phyloP scores from a whole-genome alignment of 257 asterid species.

The Schizonepeta tenuifolia region DNA sequence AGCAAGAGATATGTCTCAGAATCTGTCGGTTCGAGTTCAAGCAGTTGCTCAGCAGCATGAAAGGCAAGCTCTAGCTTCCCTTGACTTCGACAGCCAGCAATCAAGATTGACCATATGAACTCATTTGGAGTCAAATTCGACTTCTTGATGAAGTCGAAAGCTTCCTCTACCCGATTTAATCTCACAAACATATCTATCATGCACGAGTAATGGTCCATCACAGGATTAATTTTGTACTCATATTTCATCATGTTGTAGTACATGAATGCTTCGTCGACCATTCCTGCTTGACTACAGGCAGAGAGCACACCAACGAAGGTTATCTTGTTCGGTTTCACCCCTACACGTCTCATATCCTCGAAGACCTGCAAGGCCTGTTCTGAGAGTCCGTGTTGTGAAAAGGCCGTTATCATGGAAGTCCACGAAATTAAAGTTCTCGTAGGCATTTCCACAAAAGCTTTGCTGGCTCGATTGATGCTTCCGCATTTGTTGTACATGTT shows the following conservation, averaged over 20 bases:
- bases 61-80: conserved; percentile 69
- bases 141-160: conserved; percentile 65
- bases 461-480: conserved; percentile 69
- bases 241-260: conserved; percentile 77
- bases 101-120: conserved; percentile 78
- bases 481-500: conserved; percentile 96
- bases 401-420: conserved; percentile 85
- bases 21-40: conserved; percentile 69
- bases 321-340: conserved; percentile 79
- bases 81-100: conserved; percentile 84
- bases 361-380: conserved; percentile 73
- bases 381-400: conserved; percentile 72
- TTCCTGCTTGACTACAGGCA: conserved; percentile 91
- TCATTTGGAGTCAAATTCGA: conserved; percentile 62
- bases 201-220: conserved; percentile 82
- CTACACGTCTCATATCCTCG: conserved; percentile 83
- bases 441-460: conserved; percentile 83
- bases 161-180: conserved; percentile 73
- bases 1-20: conserved; percentile 63
- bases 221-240: conserved; percentile 67
- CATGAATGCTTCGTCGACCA: conserved; percentile 66
- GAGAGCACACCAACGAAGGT: conserved; percentile 86
- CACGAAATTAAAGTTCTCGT: conserved; percentile 81
- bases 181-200: conserved; percentile 81
- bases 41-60: conserved; percentile 78